Evolutionary conservation across 495 filamentous ascomycete genomes (phyloP), one percentile per base, ranked within the genome.

Genomic region (Tuber umbilicatum): DNA sequence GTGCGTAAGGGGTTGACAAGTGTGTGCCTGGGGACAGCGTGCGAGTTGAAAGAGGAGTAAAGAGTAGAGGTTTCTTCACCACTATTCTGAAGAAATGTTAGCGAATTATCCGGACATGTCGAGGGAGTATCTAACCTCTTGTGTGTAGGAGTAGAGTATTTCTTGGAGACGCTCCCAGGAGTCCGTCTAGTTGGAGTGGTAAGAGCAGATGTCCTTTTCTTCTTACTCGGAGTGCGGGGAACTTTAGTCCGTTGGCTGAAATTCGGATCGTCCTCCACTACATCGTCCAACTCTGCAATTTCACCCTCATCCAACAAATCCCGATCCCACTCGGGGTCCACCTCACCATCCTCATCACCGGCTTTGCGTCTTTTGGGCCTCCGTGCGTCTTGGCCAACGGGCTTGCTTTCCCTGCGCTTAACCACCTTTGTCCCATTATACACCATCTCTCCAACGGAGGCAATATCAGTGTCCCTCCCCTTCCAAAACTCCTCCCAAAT

Each of bases 51-150:
- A 99, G 87, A 0, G 95, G 95, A 0, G 95, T 99, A 83, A 97
- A 97, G 82, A 97, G 94, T 55, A 99, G 88, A 7, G 93, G 91
- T 76, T 93, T 97, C 82, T 97, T 99, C 70, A 97, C 86, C 23
- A 92, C 84, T 70, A 97, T 90, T 72, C 89, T 90, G 76, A 76
- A 73, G 43, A 43, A 41, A 23, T 69, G 72, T 19, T 40, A 35
- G 69, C 41, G 50, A 78, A 78, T 70, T 50, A n/a, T 41, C 35
- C 55, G 35, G 37, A 71, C 68, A 69, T 50, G 6, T 16, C 70
- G 19, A 67, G 35, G 16, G 3, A 38, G 69, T 50, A 17, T 69
- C 72, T 75, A 85, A 88, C 85, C 90, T 86, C 78, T 89, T 92
- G 76, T 92, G 89, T 9, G 88, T 90, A 19, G 92, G 94, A 0